Base-by-base conservation (phyloP, 2,329 filamentous ascomycete genomes). In the Dactylellina leptospora region DNA sequence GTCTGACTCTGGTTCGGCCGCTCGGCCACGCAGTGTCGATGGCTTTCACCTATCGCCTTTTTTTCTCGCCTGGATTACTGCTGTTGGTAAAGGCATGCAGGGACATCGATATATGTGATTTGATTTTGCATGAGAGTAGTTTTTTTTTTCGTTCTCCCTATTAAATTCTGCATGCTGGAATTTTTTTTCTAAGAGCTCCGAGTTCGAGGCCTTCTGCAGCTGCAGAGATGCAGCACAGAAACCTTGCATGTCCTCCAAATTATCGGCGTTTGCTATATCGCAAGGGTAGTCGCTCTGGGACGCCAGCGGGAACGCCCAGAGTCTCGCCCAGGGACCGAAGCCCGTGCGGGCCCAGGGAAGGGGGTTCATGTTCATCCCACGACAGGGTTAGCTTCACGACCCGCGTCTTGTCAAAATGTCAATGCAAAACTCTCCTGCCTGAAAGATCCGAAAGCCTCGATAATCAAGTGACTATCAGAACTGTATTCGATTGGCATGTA, bases 181-280 rank as follows among this genome's bases (percentile, higher is more conserved):
- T 48, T 36, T 51, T 42, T 22, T 44, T 59, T 61, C 42, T 64
- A 53, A 64, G 68, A 72, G 68, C 68, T 72, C 68, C 68, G 68
- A 63, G 59, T 59, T 71, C 66, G 58, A 62, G 51, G 47, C 56
- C 59, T 47, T 42, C 56, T 56, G 64, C 64, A 70, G 64, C 50
- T 51, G 56, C 64, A 61, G 55, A 54, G 56, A 51, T 58, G 61
- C 61, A 58, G 61, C 61, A 58, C 61, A 66, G 30, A 47, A 48
- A 66, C 51, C 51, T 58, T 66, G 61, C 61, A 51, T 58, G 42
- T 33, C 10, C 44, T 53, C 48, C 48, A 45, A 63, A 44, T 22
- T 45, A 38, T 66, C 61, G 61, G 61, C 51, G 61, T 66, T 58
- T 50, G 61, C 44, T 16, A 55, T 42, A 44, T 36, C 61, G 25